Percentiles rank a stretch among this genome's conserved stretches.
phyloP scores from a whole-genome alignment of 768 basidiomycete genomes.

The Trametes sanguinea region DNA sequence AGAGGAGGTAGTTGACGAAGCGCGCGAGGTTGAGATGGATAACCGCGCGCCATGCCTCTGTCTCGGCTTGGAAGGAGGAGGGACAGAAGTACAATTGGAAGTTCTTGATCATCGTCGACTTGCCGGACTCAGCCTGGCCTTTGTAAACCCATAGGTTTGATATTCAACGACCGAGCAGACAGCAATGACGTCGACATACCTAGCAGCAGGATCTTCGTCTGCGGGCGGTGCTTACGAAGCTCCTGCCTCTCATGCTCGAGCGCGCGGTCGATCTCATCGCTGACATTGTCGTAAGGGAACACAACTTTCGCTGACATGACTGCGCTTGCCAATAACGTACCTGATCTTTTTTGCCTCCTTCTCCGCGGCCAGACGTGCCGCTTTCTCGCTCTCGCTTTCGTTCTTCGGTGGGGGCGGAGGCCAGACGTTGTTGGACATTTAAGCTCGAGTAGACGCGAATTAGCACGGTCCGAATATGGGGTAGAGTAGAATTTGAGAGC shows the following conservation, averaged over 20 bases:
- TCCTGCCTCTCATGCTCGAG: slow-evolving; percentile 50
- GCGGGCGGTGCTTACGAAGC: slow-evolving; percentile 36
- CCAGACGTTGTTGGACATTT: slow-evolving; percentile 24
- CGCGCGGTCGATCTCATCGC: slow-evolving; percentile 55
- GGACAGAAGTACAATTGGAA: slow-evolving; percentile 61
- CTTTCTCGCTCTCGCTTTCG: slow-evolving; percentile 44
- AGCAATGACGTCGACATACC: slow-evolving; percentile 38
- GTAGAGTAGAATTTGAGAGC: not conserved
- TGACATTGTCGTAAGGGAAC: slow-evolving; percentile 33
- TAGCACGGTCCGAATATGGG: not conserved
- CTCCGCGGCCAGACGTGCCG: slow-evolving; percentile 42
- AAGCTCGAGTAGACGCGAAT: not conserved
- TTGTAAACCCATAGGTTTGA: not conserved
- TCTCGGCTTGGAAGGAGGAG: slow-evolving; percentile 54
- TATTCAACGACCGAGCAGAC: not conserved
- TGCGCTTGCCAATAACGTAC: not conserved
- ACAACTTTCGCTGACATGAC: not conserved
- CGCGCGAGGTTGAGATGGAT: slow-evolving; percentile 66
- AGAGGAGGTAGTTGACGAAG: slow-evolving; percentile 42
- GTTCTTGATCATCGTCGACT: slow-evolving; percentile 63
- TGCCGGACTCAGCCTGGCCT: slow-evolving; percentile 65
- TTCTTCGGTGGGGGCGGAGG: slow-evolving; percentile 34
- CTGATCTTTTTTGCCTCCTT: slow-evolving; percentile 42
- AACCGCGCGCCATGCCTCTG: slow-evolving; percentile 58
- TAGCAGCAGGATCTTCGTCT: slow-evolving; percentile 53